phyloP scores from a whole-genome alignment of 75 land plant genomes.

The Adiantum capillusveneris region DNA sequence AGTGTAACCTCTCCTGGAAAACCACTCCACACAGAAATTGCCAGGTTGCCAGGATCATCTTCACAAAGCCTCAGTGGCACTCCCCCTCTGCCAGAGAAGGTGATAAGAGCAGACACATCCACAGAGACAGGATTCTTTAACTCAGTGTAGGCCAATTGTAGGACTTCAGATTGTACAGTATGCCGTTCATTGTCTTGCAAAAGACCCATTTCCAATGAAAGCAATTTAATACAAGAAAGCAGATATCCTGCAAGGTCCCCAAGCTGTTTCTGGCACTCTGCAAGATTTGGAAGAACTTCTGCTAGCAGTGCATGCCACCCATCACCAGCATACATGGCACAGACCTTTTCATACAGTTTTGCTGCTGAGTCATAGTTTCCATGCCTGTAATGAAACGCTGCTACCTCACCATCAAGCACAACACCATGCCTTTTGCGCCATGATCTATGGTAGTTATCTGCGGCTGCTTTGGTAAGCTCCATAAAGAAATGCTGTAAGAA shows the following conservation, averaged over 20 bases:
- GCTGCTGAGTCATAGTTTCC: slow-evolving; percentile 83
- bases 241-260: slow-evolving; percentile 86
- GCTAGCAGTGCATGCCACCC: slow-evolving; percentile 92
- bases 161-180: slow-evolving; percentile 79
- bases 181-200: slow-evolving; percentile 65
- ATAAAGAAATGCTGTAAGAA: slow-evolving; percentile 60
- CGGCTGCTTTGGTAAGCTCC: slow-evolving; percentile 92
- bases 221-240: slow-evolving; percentile 81
- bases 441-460: slow-evolving; percentile 92
- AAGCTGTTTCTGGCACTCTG: slow-evolving; percentile 90
- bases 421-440: slow-evolving; percentile 99
- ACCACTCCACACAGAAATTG: slow-evolving; percentile 94
- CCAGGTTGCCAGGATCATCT: slow-evolving; percentile 83
- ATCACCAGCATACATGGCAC: slow-evolving; percentile 93
- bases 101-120: slow-evolving; percentile 92
- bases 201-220: slow-evolving; percentile 69
- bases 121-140: slow-evolving; percentile 81
- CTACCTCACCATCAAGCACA: slow-evolving; percentile 95
- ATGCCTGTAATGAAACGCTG: slow-evolving; percentile 54
- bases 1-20: slow-evolving; percentile 86
- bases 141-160: slow-evolving; percentile 78
- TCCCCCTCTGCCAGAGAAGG: slow-evolving; percentile 85
- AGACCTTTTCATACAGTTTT: slow-evolving; percentile 94
- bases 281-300: slow-evolving; percentile 83
- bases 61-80: slow-evolving; percentile 88